A percentile compares a stretch with the other conserved stretches of the same genome.
Evolutionary conservation across 805 yeast genomes (phyloP).

Genomic region (Suhomyces vadensis): DNA sequence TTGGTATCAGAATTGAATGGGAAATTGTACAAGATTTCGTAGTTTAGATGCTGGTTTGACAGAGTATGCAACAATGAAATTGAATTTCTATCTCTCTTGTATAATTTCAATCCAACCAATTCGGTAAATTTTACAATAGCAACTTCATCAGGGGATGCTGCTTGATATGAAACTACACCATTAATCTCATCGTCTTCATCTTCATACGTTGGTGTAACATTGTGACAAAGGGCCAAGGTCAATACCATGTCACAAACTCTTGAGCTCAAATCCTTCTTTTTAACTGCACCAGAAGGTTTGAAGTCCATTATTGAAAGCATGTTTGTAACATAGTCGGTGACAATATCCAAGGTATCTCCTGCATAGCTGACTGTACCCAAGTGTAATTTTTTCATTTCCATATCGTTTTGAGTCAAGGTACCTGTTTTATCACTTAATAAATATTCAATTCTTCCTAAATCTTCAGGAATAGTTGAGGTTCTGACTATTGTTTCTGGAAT

Average conservation of each 20-base stretch:
- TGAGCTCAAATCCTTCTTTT: slow-evolving; percentile 67
- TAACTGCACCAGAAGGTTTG: slow-evolving; percentile 13
- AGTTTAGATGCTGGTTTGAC: slow-evolving; percentile 52
- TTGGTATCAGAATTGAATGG: slow-evolving; percentile 96
- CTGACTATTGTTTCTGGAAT: slow-evolving; percentile 90
- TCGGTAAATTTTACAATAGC: slow-evolving; percentile 95
- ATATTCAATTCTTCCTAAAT: slow-evolving; percentile 93
- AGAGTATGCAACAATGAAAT: slow-evolving; percentile 67
- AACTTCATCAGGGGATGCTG: slow-evolving; percentile 98
- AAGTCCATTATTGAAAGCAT: slow-evolving; percentile 25
- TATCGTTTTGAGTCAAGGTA: slow-evolving; percentile 94
- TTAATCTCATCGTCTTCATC: slow-evolving; percentile 62
- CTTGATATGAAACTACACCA: slow-evolving; percentile 68
- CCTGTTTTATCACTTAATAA: slow-evolving; percentile 94
- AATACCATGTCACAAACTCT: slow-evolving; percentile 78
- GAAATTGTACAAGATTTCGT: slow-evolving; percentile 75
- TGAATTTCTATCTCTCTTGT: slow-evolving; percentile 77
- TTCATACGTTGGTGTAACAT: slow-evolving; percentile 86
- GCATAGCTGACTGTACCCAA: slow-evolving; percentile 91
- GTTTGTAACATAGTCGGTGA: slow-evolving; percentile 59
- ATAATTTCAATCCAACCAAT: slow-evolving; percentile 75
- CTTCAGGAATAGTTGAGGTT: slow-evolving; percentile 97
- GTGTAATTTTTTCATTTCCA: slow-evolving; percentile 93
- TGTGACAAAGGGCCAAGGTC: slow-evolving; percentile 92
- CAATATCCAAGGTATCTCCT: slow-evolving; percentile 89